Conservation (phyloP, 352 stramenopile genomes). For the Blastocystis sp. region DNA sequence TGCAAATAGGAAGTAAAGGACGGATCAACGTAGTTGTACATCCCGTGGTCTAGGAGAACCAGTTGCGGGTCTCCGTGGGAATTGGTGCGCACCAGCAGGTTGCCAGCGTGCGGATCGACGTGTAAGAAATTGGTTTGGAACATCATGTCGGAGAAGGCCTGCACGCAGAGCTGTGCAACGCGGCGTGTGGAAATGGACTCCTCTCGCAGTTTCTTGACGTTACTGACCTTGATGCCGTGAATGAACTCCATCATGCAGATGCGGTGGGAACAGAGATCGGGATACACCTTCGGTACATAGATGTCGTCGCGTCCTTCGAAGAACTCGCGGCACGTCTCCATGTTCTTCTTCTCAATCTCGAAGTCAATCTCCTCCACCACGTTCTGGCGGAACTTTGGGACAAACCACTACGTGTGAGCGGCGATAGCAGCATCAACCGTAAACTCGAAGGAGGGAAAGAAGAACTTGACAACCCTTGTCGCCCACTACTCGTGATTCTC, state of each 20-base stretch:
- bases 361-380: constrained; percentile 68
- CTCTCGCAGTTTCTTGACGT: constrained; percentile 6
- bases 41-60: constrained; percentile 82
- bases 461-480: constrained; percentile 48
- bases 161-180: constrained; percentile 42
- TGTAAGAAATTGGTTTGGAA: constrained; percentile 65
- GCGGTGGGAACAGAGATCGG: constrained; percentile 3
- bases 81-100: constrained; percentile 48
- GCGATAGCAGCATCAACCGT: background rate
- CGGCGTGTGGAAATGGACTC: constrained; percentile 3
- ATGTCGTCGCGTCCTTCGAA: constrained; percentile 19
- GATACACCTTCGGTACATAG: constrained; percentile 55
- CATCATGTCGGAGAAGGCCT: constrained; percentile 60
- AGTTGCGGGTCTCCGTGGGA: constrained; percentile 74
- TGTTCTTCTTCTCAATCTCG: constrained; percentile 33
- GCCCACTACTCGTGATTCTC: constrained; percentile 16
- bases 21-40: constrained; percentile 81
- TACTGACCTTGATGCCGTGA: constrained; percentile 47
- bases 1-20: constrained; percentile 80
- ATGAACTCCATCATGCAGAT: constrained; percentile 68
- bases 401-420: constrained; percentile 55
- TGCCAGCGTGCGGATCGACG: constrained; percentile 63
- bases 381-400: constrained; percentile 45
- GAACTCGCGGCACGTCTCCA: constrained; percentile 29
- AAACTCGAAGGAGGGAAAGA: constrained; percentile 68